Base-by-base conservation (phyloP, 2,329 filamentous ascomycete species). In the Orbilia javanica region DNA sequence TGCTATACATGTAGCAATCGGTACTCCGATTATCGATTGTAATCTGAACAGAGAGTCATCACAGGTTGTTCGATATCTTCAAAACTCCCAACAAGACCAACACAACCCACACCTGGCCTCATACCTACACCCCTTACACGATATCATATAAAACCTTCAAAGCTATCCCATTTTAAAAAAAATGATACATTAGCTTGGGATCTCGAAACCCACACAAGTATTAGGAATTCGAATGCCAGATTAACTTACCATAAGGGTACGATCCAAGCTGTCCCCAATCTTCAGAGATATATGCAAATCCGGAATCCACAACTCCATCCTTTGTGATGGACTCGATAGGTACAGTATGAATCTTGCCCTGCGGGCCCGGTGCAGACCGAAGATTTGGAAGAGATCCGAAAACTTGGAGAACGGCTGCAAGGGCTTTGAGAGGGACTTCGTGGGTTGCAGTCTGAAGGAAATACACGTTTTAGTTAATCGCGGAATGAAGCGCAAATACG, bases 271-370 rank as follows among this genome's bases (percentile, higher is more conserved):
- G 74, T 27, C 74, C 74, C 74, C 74, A 78, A 48, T 78, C 74
- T 36, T 78, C 74, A 31, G 74, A 78, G 20, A 78, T 68, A 55
- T 72, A 78, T 4, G 74, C 74, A 20, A 36, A 48, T 34, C 74
- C 74, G 4, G 42, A 34, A 48, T 72, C 67, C 42, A 64, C 67
- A n/a, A 18, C 22, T 8, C 74, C 74, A n/a, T 78, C 53, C 25
- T 27, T 42, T 13, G 46, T 57, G 4, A 72, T 39, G 8, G 67
- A 67, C 18, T 72, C 67, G 6, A 78, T 53, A 1, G 22, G 22
- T 13, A 93, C 86, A 85, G 89, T 91, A 86, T 92, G 92, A 79
- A 93, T 83, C 82, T 89, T 84, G 0, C 92, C 92, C 84, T 91
- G 89, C 0, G 88, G 84, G 0, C 92, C 92, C 0, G 88, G 85